Evolutionary conservation across 148 eudicot genomes (phyloP).

Genomic region (Rhododendron griersonianum): DNA sequence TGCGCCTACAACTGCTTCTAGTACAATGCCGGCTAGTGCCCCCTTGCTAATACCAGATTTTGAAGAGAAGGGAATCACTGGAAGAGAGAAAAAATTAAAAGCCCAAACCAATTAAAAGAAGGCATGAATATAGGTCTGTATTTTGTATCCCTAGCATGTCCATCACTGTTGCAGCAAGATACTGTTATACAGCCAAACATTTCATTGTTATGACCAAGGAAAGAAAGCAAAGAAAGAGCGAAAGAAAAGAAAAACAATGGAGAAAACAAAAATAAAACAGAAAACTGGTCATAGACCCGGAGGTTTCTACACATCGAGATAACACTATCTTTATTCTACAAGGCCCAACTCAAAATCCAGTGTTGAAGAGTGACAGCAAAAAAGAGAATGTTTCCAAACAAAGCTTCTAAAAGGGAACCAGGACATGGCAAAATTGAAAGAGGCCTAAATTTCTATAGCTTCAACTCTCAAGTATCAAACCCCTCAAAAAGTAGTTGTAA

Average conservation of each 20-base stretch:
- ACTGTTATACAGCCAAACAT: not conserved
- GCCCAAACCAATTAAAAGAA: not conserved
- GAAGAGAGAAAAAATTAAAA: conserved; percentile 17
- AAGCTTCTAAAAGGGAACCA: not conserved
- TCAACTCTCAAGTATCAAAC: not conserved
- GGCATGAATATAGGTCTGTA: not conserved
- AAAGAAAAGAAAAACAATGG: not conserved
- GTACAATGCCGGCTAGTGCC: conserved; percentile 49
- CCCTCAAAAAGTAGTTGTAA: not conserved
- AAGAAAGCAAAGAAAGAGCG: not conserved
- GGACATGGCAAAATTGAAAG: not conserved
- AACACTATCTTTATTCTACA: not conserved
- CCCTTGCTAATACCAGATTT: conserved; percentile 53
- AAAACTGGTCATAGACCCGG: not conserved
- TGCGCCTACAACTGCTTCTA: conserved; percentile 56
- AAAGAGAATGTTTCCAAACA: not conserved
- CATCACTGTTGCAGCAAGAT: not conserved
- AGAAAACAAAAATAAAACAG: not conserved
- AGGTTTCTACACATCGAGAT: not conserved
- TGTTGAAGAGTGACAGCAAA: not conserved
- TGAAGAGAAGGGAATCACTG: conserved; percentile 35
- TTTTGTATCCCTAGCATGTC: not conserved
- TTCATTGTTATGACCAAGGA: not conserved
- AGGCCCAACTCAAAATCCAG: not conserved
- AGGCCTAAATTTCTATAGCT: not conserved